Evolutionary conservation across 306 rosid genomes (phyloP).

Genomic region (Rubus idaeus): DNA sequence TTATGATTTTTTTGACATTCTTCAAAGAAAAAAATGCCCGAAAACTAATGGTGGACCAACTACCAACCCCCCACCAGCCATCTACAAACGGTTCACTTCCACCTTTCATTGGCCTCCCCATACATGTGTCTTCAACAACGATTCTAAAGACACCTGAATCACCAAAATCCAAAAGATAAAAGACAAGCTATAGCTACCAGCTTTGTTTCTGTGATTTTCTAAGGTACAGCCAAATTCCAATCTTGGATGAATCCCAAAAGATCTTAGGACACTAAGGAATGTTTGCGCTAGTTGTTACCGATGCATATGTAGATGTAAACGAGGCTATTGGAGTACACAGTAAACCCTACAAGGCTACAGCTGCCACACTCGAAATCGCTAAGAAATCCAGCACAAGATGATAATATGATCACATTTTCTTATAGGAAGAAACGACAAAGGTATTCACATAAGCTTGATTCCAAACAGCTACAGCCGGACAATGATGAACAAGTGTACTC

Average conservation of each 20-base stretch:
- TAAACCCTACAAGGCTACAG: neutral
- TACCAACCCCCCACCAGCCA: slow-evolving; percentile 4
- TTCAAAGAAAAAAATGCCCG: neutral
- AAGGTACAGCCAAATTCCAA: neutral
- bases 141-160: neutral
- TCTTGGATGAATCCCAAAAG: neutral
- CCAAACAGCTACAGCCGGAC: neutral
- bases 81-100: neutral
- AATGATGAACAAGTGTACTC: neutral
- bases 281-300: neutral
- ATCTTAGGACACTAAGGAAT: neutral
- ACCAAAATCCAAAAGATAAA: neutral
- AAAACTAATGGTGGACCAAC: slow-evolving; percentile 6
- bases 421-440: neutral
- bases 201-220: neutral
- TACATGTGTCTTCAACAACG: neutral
- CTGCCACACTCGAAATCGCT: neutral
- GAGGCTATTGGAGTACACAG: neutral
- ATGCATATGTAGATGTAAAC: neutral
- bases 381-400: neutral
- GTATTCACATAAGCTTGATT: neutral
- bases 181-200: neutral
- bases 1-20: neutral
- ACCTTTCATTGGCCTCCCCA: neutral
- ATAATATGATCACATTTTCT: neutral